Percentiles rank a stretch among this genome's conserved stretches.
Evolutionary conservation across 805 yeast genomes (phyloP).

Genomic region (Naumovozyma baii): DNA sequence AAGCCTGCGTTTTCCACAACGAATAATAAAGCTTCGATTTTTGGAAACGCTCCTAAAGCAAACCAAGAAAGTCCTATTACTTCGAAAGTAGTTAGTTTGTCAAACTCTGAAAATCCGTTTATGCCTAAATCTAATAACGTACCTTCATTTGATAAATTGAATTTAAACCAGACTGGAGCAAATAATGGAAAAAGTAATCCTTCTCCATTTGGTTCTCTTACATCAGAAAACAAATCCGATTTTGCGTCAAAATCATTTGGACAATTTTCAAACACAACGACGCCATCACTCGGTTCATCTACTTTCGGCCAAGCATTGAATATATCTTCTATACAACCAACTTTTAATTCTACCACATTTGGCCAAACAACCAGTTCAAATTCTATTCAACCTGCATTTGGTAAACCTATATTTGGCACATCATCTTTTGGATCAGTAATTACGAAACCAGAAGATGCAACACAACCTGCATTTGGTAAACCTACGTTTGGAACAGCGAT

Average conservation of each 20-base stretch:
- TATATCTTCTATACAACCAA: conserved; percentile 8
- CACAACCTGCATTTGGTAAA: conserved; percentile 5
- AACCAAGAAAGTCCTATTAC: not conserved
- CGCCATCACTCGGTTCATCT: conserved; percentile 22
- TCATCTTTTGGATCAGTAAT: conserved; percentile 7
- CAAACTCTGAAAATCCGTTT: not conserved
- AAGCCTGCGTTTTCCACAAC: conserved; percentile 12
- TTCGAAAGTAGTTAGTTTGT: not conserved
- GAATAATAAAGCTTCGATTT: not conserved
- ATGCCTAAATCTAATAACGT: too few species aligned
- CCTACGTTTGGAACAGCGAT: conserved; percentile 13
- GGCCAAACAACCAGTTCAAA: not conserved
- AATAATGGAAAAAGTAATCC: too few species aligned
- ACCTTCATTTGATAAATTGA: too few species aligned
- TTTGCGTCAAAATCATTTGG: not conserved
- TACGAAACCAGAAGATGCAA: not conserved
- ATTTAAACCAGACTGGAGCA: too few species aligned
- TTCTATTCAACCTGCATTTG: conserved; percentile 12
- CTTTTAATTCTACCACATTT: too few species aligned
- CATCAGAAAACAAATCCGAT: not conserved
- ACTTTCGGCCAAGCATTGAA: conserved; percentile 19
- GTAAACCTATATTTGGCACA: conserved; percentile 16
- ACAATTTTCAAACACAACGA: not conserved
- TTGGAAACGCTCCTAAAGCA: not conserved
- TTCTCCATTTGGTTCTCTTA: too few species aligned